These are phyloP conservation scores for Mycena venus DNA, from an alignment of 768 basidiomycete genomes.

Conservation along the genomic window DNA sequence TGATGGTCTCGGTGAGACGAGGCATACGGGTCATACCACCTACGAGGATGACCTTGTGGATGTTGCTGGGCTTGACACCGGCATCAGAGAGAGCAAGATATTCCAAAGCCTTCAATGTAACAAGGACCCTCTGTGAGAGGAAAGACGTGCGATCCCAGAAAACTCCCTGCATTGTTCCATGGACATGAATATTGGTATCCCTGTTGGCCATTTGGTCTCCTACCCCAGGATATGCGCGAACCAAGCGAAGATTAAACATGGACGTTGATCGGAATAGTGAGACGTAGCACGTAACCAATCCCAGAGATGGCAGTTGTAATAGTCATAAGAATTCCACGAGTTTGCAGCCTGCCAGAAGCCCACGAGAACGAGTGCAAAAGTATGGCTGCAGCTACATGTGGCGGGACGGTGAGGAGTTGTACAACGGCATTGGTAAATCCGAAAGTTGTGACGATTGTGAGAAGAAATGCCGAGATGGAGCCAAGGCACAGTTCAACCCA, in stretches of 20 bases:
- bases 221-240: conserved; percentile 83
- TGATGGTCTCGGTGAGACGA: conserved; percentile 93
- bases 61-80: conserved; percentile 91
- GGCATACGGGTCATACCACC: conserved; percentile 99
- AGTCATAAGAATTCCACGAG: conserved; percentile 64
- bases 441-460: conserved; percentile 83
- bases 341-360: conserved; percentile 76
- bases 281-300: conserved; percentile 77
- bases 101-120: no score
- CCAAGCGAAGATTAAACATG: no score
- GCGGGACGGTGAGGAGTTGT: conserved; percentile 70
- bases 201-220: conserved; percentile 82
- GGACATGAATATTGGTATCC: conserved; percentile 84
- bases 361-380: conserved; percentile 72
- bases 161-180: conserved; percentile 84
- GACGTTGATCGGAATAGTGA: conserved; percentile 65
- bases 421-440: conserved; percentile 75
- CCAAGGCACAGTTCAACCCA: conserved; percentile 80
- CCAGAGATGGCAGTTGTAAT: conserved; percentile 61
- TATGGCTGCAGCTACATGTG: conserved; percentile 63
- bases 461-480: conserved; percentile 88
- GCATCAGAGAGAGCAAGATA: conserved; percentile 95
- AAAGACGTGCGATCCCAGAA: conserved; percentile 79
- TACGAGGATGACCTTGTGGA: conserved; percentile 97
- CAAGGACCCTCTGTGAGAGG: conserved; percentile 73